Percentiles rank a stretch among this genome's conserved stretches.
phyloP scores from a whole-genome alignment of 2,329 filamentous ascomycete species.

The Allantophomopsis cytisporea region DNA sequence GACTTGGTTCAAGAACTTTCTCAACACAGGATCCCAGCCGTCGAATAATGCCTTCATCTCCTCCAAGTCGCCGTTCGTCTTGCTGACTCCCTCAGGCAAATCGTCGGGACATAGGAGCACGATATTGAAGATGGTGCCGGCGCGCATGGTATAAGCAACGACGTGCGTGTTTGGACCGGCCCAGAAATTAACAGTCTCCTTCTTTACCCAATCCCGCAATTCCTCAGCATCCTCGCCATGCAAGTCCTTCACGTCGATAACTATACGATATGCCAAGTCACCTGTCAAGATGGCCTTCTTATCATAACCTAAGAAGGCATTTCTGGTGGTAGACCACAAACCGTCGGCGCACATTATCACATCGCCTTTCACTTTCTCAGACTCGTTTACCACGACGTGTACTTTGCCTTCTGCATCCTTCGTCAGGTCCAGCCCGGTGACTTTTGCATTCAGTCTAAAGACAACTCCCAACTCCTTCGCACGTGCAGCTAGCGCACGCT shows the following conservation, averaged over 20 bases:
- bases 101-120: conserved; percentile 53
- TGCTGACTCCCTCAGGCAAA: conserved; percentile 36
- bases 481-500: conserved; percentile 25
- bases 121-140: conserved; percentile 48
- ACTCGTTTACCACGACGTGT: conserved; percentile 7
- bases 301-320: conserved; percentile 27
- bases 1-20: conserved; percentile 30
- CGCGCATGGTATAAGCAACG: conserved; percentile 47
- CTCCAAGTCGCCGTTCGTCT: conserved; percentile 35
- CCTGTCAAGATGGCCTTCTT: conserved; percentile 42
- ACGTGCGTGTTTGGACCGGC: conserved; percentile 46
- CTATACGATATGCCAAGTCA: conserved; percentile 51
- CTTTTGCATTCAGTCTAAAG: conserved; percentile 23
- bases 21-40: conserved; percentile 48
- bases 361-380: conserved; percentile 29
- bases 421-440: conserved; percentile 7
- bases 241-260: conserved; percentile 37
- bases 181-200: conserved; percentile 45
- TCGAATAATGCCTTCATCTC: conserved; percentile 48
- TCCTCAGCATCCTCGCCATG: conserved; percentile 27
- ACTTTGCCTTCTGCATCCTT: conserved; percentile 10
- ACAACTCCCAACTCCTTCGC: conserved; percentile 23
- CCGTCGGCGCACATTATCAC: conserved; percentile 51
- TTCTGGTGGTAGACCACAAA: conserved; percentile 43
- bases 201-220: conserved; percentile 35